These are phyloP conservation scores for Spathaspora hagerdaliae DNA, from an alignment of 805 yeast genomes.

Conservation along the genomic window DNA sequence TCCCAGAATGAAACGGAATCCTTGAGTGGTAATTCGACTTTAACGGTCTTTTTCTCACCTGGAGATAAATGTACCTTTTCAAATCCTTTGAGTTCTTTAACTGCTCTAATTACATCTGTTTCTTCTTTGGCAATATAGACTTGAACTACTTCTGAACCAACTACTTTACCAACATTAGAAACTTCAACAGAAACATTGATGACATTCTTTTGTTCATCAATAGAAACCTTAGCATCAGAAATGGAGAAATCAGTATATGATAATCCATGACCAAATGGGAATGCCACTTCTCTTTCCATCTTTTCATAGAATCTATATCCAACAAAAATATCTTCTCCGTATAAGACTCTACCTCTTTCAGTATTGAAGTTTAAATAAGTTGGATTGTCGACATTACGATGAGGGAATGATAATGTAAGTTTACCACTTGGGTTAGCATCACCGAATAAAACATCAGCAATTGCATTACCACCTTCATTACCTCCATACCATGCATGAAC, in stretches of 20 bases:
- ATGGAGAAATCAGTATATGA: constrained; percentile 24
- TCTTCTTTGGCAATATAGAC: constrained; percentile 18
- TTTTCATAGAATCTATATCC: constrained; percentile 31
- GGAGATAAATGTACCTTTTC: constrained; percentile 21
- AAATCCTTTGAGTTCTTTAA: constrained; percentile 27
- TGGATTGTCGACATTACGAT: constrained; percentile 21
- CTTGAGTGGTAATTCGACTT: constrained; percentile 16
- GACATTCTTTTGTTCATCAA: constrained; percentile 12
- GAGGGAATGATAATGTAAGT: constrained; percentile 22
- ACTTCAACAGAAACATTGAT: constrained; percentile 16
- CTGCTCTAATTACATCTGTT: constrained; percentile 18
- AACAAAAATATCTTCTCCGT: constrained; percentile 30
- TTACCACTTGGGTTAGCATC: constrained; percentile 30
- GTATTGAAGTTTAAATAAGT: constrained; percentile 25
- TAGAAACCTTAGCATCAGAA: constrained; percentile 10
- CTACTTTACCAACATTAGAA: constrained; percentile 19
- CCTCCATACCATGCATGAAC: constrained; percentile 37
- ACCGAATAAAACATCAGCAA: constrained; percentile 30
- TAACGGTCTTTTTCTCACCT: constrained; percentile 12
- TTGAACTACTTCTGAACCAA: constrained; percentile 27
- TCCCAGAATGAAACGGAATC: constrained; percentile 28
- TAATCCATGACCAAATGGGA: constrained; percentile 31
- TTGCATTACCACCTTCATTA: constrained; percentile 27
- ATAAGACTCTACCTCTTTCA: constrained; percentile 27
- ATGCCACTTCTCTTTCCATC: constrained; percentile 20